These are phyloP conservation scores for Wallacemonas sp. DNA, from an alignment of 208 protist species.

Conservation along the genomic window DNA sequence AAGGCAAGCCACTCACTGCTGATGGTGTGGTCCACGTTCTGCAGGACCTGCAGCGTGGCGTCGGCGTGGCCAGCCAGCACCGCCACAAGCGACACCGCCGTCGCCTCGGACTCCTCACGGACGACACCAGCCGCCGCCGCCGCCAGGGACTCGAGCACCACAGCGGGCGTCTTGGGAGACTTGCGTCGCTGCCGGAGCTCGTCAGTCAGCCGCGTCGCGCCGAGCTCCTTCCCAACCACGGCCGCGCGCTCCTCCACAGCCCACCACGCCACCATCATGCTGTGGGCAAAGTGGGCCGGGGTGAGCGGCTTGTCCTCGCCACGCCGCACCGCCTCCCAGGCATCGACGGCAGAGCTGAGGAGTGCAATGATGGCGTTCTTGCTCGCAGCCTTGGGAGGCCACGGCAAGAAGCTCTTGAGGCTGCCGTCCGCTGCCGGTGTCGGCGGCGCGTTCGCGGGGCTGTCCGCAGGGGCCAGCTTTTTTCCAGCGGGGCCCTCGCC, in stretches of 20 bases:
- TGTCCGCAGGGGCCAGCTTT: too few species aligned
- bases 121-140: neutral
- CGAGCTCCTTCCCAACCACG: neutral
- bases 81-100: neutral
- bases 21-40: slow-evolving; percentile 22
- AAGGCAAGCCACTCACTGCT: slow-evolving; percentile 30
- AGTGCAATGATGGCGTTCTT: slow-evolving; percentile 25
- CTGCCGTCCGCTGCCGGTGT: neutral
- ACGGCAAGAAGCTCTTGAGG: neutral
- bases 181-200: neutral
- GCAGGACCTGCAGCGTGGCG: slow-evolving; percentile 11
- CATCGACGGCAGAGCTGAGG: slow-evolving; percentile 37
- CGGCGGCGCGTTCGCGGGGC: neutral
- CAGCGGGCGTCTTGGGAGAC: slow-evolving; percentile 4
- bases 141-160: neutral
- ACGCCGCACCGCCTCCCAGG: slow-evolving; percentile 52
- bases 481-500: too few species aligned
- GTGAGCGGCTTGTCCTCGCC: slow-evolving; percentile 36
- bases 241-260: slow-evolving; percentile 36
- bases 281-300: slow-evolving; percentile 41
- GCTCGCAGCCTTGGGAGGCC: slow-evolving; percentile 4
- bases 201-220: neutral
- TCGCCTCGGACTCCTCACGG: neutral
- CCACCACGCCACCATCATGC: slow-evolving; percentile 58
- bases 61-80: slow-evolving; percentile 3